Evolutionary conservation across 768 basidiomycete species (phyloP), one percentile per base, ranked within the genome.

Genomic region (Boletus tomentosulus): DNA sequence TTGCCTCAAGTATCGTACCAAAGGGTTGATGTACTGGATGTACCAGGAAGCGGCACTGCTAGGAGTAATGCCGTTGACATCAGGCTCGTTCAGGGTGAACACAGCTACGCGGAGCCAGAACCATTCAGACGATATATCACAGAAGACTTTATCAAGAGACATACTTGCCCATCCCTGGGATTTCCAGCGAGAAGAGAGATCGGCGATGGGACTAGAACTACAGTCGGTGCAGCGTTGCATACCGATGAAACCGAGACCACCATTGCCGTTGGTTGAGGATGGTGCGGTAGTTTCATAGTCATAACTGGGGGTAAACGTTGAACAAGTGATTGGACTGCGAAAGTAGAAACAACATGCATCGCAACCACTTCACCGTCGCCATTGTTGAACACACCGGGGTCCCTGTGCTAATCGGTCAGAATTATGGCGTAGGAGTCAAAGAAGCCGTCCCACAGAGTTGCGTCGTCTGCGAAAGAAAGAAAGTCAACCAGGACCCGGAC

Each of bases 171-270:
- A 71, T 6, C 56, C 56, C 46, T 71, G 68, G 11, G 60, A 24
- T 47, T 70, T 16, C 63, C 67, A 71, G 55, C 71, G 74, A 33
- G 64, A 52, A 15, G 59, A 53, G 24, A 74, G 68, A 25, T 66
- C 53, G 5, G 57, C 59, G 10, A 74, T 63, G 3, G 73, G 73
- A 28, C 73, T 74, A 7, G 73, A 74, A 51, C 22, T 51, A n/a
- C 73, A 74, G 42, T 74, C 71, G 6, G 62, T 46, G 51, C 71
- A 74, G 9, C 68, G 71, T 50, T 74, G 74, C 73, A 66, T 75
- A 11, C 73, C 73, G 6, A 74, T 71, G 57, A 75, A 74, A 5
- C 61, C 64, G 11, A 74, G 68, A 8, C 74, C 73, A 2, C 73
- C 73, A 6, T 57, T 60, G 1, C 73, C 73, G 41, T 72, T 72